Base-by-base conservation (phyloP, 306 rosid species). In the Calophaca sinica region DNA sequence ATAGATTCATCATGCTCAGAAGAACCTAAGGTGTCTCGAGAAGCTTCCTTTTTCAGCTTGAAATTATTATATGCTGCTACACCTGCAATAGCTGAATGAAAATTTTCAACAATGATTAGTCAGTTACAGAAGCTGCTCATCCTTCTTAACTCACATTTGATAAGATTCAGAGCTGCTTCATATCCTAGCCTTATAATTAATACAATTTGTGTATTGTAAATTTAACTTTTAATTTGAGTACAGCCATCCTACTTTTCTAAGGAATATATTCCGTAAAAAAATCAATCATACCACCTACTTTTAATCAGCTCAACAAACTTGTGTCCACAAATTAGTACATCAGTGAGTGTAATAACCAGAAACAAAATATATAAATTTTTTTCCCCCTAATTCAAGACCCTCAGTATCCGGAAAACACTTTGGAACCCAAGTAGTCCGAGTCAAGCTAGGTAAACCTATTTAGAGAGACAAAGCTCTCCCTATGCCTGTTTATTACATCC, bases 31-130 rank as follows among this genome's bases (percentile, higher is more conserved):
- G 81, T 72, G 59, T 70, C 84, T 70, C 75, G 75, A 20, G 96
- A 76, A 62, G 86, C 85, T 87, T 94, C 99, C 70, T 84, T 90
- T 80, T 82, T 94, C 59, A 94, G 82, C 85, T 94, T 94, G 84
- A 64, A 74, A 83, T 94, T 94, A 68, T 94, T 94, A 79, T 94
- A 94, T 78, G 99, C 96, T 55, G 92, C 99, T 62, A 94, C 98
- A 48, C 99, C 99, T 14, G 89, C 92, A 82, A 94, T 94, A 76
- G 99, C 99, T 92, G 96, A 68, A 85, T 53, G 33, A 72, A 81
- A 68, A 77, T 51, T 55, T 49, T 44, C 72, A 20, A 71, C 10
- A 83, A 66, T 31, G 9, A 66, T 45, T 31, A 66, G 72, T 5
- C 74, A 61, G 45, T 36, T 48, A 55, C 41, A 53, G 50, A 50